Percentiles rank a stretch among this genome's conserved stretches.
These are phyloP conservation scores for Claviceps sp. DNA, from an alignment of 2,329 filamentous ascomycete genomes.

Conservation along the genomic window DNA sequence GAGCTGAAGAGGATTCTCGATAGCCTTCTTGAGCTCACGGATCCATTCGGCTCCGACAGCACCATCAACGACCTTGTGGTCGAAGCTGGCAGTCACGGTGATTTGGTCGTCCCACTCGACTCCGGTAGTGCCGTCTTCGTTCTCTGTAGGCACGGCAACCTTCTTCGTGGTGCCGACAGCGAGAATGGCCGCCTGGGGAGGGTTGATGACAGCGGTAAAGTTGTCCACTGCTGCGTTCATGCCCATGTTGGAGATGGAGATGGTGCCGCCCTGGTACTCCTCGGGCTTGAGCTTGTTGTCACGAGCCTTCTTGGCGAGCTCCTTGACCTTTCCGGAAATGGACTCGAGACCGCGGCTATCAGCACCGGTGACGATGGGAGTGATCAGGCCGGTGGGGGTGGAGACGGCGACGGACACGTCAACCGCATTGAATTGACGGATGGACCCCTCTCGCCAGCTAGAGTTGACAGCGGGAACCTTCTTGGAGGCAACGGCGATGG, in stretches of 20 bases:
- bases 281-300: conserved; percentile 99
- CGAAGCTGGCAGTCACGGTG: conserved; percentile 85
- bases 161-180: conserved; percentile 92
- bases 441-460: conserved; percentile 79
- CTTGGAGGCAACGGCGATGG: conserved; percentile 71
- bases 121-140: conserved; percentile 60
- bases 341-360: conserved; percentile 74
- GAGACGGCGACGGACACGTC: conserved; percentile 94
- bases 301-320: conserved; percentile 88
- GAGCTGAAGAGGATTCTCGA: conserved; percentile 94
- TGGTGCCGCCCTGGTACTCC: conserved; percentile 97
- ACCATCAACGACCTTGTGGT: conserved; percentile 97
- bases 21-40: conserved; percentile 87
- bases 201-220: conserved; percentile 98
- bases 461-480: conserved; percentile 96
- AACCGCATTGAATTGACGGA: conserved; percentile 85
- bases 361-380: conserved; percentile 86
- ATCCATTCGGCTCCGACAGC: conserved; percentile 96
- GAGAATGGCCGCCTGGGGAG: conserved; percentile 88
- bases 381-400: conserved; percentile 88
- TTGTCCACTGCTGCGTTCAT: conserved; percentile 96
- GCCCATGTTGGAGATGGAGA: conserved; percentile 99
- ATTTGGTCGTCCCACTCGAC: conserved; percentile 97
- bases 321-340: conserved; percentile 85
- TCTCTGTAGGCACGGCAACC: conserved; percentile 78